Conservation (phyloP, 768 basidiomycete genomes). For the Lyophyllum atratum region DNA sequence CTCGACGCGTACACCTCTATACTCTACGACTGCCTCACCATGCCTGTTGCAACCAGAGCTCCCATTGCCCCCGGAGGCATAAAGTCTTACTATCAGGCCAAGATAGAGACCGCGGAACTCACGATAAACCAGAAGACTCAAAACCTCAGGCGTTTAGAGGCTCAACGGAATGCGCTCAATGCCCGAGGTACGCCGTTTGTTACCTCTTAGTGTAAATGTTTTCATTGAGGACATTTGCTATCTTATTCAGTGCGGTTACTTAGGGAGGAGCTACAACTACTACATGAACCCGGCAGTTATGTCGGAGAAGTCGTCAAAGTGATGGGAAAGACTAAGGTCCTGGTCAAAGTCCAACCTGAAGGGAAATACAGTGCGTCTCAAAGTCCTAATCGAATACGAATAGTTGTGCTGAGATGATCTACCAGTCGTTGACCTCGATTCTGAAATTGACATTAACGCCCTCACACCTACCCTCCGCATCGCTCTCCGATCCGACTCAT, state of each 20-base stretch:
- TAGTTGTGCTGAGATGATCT: neutral
- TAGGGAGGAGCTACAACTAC: conserved; percentile 78
- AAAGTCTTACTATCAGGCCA: conserved; percentile 92
- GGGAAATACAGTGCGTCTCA: conserved; percentile 93
- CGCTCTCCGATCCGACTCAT: conserved; percentile 93
- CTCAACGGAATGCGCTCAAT: conserved; percentile 95
- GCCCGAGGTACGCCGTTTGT: conserved; percentile 66
- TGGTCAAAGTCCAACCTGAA: conserved; percentile 98
- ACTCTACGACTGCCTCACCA: conserved; percentile 13
- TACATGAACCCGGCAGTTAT: conserved; percentile 88
- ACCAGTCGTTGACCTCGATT: conserved; percentile 90
- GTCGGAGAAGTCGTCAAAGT: conserved; percentile 98
- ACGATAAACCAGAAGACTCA: conserved; percentile 96
- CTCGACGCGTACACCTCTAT: conserved; percentile 30
- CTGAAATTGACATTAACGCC: conserved; percentile 77
- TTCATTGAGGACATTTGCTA: neutral
- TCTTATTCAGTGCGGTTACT: conserved; percentile 72
- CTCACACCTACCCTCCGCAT: conserved; percentile 89
- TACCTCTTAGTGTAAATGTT: neutral
- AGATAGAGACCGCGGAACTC: conserved; percentile 92
- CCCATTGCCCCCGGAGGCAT: conserved; percentile 61
- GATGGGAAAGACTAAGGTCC: conserved; percentile 98
- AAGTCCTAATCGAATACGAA: neutral
- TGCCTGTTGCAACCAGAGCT: conserved; percentile 39
- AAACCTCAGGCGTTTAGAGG: conserved; percentile 92